Evolutionary conservation across 2,329 filamentous ascomycete species (phyloP).

Genomic region (Aspergillus fumigatiaffinis): DNA sequence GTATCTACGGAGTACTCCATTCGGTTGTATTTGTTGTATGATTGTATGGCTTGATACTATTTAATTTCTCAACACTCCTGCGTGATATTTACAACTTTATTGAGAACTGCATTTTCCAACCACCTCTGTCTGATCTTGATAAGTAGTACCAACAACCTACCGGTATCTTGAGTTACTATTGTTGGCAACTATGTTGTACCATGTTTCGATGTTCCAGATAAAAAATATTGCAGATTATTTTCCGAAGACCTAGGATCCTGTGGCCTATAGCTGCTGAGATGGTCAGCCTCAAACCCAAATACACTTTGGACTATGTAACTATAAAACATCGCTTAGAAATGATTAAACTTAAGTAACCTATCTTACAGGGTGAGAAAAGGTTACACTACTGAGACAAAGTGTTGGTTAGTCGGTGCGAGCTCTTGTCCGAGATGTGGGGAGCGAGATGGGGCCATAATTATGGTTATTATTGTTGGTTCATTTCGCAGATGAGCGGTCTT

Average conservation of each 20-base stretch:
- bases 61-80: neutral
- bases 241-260: neutral
- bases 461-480: constrained; percentile 9
- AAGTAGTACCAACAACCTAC: neutral
- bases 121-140: neutral
- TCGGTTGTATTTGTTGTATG: no score
- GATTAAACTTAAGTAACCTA: neutral
- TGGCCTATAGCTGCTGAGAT: neutral
- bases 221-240: neutral
- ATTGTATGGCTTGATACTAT: neutral
- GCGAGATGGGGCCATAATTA: neutral
- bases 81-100: neutral
- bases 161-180: neutral
- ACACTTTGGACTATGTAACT: neutral
- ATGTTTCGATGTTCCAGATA: neutral
- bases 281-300: neutral
- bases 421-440: constrained; percentile 7
- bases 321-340: neutral
- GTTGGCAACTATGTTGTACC: neutral
- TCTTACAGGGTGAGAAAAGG: neutral
- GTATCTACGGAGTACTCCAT: no score
- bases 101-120: neutral
- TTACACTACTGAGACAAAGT: neutral
- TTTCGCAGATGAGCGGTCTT: constrained; percentile 7
- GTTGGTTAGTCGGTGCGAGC: neutral